Percentiles rank a stretch among this genome's conserved stretches.
These are phyloP conservation scores for Sugiyamaella pinicola DNA, from an alignment of 1,139 yeast genomes.

Conservation along the genomic window DNA sequence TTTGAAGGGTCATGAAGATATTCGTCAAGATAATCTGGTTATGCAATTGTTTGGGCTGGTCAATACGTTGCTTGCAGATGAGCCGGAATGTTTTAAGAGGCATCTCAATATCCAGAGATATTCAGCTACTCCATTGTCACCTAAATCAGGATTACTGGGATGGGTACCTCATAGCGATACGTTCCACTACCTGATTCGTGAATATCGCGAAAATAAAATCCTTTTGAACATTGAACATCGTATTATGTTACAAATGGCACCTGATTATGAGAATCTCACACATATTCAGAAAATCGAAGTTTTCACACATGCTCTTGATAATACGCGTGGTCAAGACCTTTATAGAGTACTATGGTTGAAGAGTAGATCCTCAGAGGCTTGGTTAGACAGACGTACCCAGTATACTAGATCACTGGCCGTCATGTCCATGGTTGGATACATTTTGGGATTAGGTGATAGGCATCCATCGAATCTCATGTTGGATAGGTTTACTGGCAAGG, in stretches of 20 bases:
- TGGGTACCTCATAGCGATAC: slow-evolving; percentile 99
- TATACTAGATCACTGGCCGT: slow-evolving; percentile 95
- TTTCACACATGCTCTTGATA: slow-evolving; percentile 92
- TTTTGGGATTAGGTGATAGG: slow-evolving; percentile 93
- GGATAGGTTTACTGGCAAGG: slow-evolving; percentile 91
- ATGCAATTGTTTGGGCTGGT: slow-evolving; percentile 98
- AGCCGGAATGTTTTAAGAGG: slow-evolving; percentile 94
- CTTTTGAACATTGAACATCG: slow-evolving; percentile 90
- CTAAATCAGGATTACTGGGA: slow-evolving; percentile 93
- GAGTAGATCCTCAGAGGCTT: slow-evolving; percentile 93
- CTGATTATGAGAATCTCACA: slow-evolving; percentile 89
- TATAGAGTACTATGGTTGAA: slow-evolving; percentile 96
- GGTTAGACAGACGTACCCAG: slow-evolving; percentile 96
- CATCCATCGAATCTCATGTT: slow-evolving; percentile 97
- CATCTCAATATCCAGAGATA: slow-evolving; percentile 90
- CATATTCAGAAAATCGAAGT: slow-evolving; percentile 92
- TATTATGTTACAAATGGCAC: slow-evolving; percentile 97
- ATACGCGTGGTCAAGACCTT: slow-evolving; percentile 93
- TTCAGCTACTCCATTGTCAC: slow-evolving; percentile 93
- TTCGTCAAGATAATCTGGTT: slow-evolving; percentile 94
- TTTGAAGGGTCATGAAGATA: slow-evolving; percentile 96
- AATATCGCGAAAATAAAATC: slow-evolving; percentile 89
- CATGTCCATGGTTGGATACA: slow-evolving; percentile 98
- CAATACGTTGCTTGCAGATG: slow-evolving; percentile 83
- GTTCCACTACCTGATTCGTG: slow-evolving; percentile 88